phyloP scores from a whole-genome alignment of 352 stramenopile species.

The Phytopythium sindhum region DNA sequence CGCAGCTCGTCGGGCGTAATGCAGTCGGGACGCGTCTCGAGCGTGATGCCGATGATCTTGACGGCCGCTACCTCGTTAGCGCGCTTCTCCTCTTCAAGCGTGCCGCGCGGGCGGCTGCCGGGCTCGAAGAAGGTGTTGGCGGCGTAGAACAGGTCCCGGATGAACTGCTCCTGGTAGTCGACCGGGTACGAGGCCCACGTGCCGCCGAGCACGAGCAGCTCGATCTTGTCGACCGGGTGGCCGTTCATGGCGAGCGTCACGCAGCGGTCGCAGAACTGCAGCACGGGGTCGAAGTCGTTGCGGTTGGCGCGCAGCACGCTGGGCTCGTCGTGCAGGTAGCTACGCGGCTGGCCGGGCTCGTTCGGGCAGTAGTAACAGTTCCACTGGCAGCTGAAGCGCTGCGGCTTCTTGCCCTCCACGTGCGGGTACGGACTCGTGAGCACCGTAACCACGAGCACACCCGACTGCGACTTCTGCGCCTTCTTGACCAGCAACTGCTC shows the following conservation, averaged over 20 bases:
- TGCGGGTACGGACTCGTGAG: slow-evolving; percentile 89
- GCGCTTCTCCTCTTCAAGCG: slow-evolving; percentile 85
- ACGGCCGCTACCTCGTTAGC: slow-evolving; percentile 82
- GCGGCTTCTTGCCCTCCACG: slow-evolving; percentile 72
- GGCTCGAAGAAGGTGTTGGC: slow-evolving; percentile 90
- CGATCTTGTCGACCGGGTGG: slow-evolving; percentile 92
- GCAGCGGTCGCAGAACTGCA: slow-evolving; percentile 90
- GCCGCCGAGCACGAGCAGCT: slow-evolving; percentile 88
- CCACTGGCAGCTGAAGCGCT: slow-evolving; percentile 92
- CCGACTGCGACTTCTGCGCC: slow-evolving; percentile 86
- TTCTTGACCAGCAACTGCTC: slow-evolving; percentile 88
- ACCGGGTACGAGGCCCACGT: slow-evolving; percentile 92
- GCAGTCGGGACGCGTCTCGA: slow-evolving; percentile 89
- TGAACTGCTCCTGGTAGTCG: slow-evolving; percentile 90
- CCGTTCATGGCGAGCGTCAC: slow-evolving; percentile 91
- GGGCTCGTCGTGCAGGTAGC: slow-evolving; percentile 92
- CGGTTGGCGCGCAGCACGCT: slow-evolving; percentile 90
- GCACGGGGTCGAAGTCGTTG: slow-evolving; percentile 89
- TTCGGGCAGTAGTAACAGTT: slow-evolving; percentile 96
- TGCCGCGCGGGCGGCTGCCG: slow-evolving; percentile 58
- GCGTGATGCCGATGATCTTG: slow-evolving; percentile 90
- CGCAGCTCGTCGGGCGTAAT: slow-evolving; percentile 88
- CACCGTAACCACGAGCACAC: slow-evolving; percentile 91
- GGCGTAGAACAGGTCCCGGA: slow-evolving; percentile 91
- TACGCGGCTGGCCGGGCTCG: slow-evolving; percentile 88